These are phyloP conservation scores for Cadophora gregata DNA, from an alignment of 2,329 filamentous ascomycete genomes.

Conservation along the genomic window DNA sequence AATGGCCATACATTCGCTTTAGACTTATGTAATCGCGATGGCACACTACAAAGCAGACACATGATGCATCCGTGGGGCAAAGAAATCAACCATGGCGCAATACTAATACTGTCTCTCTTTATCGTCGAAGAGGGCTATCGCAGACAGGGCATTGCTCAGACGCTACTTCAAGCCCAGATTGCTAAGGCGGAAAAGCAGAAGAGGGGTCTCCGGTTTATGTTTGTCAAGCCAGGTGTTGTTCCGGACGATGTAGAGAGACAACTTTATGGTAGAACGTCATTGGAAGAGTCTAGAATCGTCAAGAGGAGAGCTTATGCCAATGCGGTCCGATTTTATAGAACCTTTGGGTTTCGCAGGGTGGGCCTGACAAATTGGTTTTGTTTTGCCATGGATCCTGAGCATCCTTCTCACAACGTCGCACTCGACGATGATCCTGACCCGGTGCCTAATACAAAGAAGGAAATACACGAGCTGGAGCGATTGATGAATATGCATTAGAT, in stretches of 20 bases:
- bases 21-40: constrained; percentile 7
- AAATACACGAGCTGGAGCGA: not conserved
- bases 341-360: constrained; percentile 19
- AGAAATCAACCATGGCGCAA: constrained; percentile 7
- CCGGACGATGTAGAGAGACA: not conserved
- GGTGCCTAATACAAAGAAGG: not conserved
- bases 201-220: constrained; percentile 11
- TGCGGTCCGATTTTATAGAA: constrained; percentile 16
- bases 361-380: constrained; percentile 17
- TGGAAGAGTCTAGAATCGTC: not conserved
- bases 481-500: not conserved
- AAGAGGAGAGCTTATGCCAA: constrained; percentile 6
- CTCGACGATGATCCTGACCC: constrained; percentile 3
- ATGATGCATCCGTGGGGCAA: not conserved
- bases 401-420: not conserved
- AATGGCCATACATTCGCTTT: constrained; percentile 9
- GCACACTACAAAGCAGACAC: not conserved
- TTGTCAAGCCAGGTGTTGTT: constrained; percentile 17
- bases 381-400: constrained; percentile 15
- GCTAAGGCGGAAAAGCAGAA: constrained; percentile 6
- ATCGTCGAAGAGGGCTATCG: constrained; percentile 12
- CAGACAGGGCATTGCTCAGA: not conserved
- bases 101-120: constrained; percentile 10
- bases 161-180: not conserved
- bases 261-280: not conserved